phyloP scores from a whole-genome alignment of 208 protist species.

The Tritrichomonas musculus region DNA sequence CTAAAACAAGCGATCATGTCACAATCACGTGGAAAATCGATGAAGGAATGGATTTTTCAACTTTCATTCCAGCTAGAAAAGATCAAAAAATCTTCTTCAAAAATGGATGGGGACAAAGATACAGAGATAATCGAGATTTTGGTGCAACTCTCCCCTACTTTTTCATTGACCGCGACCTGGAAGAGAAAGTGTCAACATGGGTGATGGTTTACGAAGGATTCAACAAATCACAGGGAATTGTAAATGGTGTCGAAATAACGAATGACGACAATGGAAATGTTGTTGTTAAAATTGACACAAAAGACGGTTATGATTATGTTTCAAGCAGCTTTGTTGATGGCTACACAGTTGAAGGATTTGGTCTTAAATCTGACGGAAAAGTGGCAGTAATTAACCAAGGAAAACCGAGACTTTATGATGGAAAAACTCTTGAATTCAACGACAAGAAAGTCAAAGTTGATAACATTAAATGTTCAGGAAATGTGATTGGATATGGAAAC shows the following conservation, averaged over 20 bases:
- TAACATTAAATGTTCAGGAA: too few species aligned
- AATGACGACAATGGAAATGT: background rate
- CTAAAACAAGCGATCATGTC: background rate
- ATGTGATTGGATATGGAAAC: too few species aligned
- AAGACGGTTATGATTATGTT: background rate
- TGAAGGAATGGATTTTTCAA: background rate
- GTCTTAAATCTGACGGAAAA: background rate
- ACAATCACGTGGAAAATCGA: background rate
- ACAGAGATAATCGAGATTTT: background rate
- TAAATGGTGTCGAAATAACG: background rate
- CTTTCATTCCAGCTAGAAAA: background rate
- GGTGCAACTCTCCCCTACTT: background rate
- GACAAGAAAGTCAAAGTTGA: too few species aligned
- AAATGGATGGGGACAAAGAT: background rate
- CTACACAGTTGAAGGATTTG: background rate
- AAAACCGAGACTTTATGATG: too few species aligned
- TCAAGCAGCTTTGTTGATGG: background rate
- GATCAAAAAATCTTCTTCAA: background rate
- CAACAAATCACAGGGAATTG: background rate
- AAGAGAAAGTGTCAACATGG: background rate
- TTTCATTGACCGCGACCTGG: too few species aligned
- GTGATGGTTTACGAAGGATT: background rate
- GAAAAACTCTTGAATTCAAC: too few species aligned
- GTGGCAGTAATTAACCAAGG: too few species aligned
- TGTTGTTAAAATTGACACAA: background rate